Conservation (phyloP, 192 early-diverging fungal species). For the Phycomyces blakesleeanus region DNA sequence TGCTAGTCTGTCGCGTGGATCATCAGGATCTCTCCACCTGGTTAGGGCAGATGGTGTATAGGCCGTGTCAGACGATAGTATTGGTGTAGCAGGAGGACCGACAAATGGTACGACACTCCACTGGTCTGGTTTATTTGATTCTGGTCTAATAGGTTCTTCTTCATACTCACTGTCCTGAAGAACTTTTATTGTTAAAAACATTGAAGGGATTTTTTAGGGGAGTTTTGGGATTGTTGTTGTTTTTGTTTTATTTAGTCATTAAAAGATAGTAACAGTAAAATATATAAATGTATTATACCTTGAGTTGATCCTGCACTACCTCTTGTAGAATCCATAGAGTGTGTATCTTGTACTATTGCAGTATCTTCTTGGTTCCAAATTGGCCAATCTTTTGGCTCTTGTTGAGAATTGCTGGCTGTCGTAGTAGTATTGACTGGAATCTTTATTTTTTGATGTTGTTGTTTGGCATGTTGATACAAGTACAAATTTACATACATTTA, state of each 20-base stretch:
- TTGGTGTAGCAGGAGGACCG: neutral
- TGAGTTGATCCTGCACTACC: slow-evolving; percentile 5
- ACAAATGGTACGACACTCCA: slow-evolving; percentile 24
- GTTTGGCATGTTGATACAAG: no score
- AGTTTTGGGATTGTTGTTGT: no score
- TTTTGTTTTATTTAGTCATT: no score
- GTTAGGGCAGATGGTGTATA: slow-evolving; percentile 13
- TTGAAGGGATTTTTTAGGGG: no score
- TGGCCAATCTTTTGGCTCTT: neutral
- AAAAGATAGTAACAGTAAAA: no score
- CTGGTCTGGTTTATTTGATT: neutral
- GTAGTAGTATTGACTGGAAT: no score
- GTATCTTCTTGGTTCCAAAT: no score
- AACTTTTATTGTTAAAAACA: no score
- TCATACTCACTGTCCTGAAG: neutral
- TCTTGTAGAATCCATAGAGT: neutral
- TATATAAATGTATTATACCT: slow-evolving; percentile 1
- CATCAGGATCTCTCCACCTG: slow-evolving; percentile 27
- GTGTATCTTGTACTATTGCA: neutral
- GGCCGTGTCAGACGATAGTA: no score
- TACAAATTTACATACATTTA: no score
- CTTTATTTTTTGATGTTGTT: no score
- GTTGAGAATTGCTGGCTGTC: neutral
- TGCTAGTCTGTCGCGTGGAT: slow-evolving; percentile 13
- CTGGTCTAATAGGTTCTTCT: neutral